Percentiles rank a stretch among this genome's conserved stretches.
phyloP scores from a whole-genome alignment of 352 stramenopile species.

The Globisporangium paroecandrum region DNA sequence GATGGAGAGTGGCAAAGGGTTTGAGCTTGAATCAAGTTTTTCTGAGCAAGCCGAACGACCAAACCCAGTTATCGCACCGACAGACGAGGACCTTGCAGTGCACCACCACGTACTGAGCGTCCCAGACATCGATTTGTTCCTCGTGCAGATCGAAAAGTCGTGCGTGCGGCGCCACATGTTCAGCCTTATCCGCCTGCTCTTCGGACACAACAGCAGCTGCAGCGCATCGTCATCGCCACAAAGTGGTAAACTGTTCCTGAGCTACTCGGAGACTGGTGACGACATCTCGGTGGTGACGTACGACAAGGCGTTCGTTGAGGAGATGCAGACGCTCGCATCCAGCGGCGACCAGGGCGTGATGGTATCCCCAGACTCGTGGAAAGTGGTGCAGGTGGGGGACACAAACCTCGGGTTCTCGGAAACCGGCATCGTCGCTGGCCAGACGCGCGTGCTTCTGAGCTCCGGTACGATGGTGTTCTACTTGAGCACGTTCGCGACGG shows the following conservation, averaged over 20 bases:
- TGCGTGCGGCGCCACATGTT: conserved; percentile 54
- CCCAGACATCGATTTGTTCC: conserved; percentile 42
- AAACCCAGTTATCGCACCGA: neutral
- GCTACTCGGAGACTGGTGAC: conserved; percentile 56
- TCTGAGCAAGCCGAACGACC: neutral
- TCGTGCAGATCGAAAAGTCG: conserved; percentile 51
- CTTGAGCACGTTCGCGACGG: conserved; percentile 65
- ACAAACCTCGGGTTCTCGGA: conserved; percentile 57
- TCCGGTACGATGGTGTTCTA: conserved; percentile 66
- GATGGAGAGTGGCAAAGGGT: conserved; percentile 38
- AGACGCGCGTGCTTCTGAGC: conserved; percentile 55
- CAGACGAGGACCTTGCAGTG: conserved; percentile 24
- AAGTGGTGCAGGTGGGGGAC: conserved; percentile 61
- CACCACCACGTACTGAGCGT: conserved; percentile 58
- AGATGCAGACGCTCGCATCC: conserved; percentile 33
- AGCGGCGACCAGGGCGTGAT: conserved; percentile 44
- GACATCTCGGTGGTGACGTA: conserved; percentile 60
- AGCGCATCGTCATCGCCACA: neutral
- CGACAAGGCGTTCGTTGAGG: conserved; percentile 36
- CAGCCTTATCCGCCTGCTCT: conserved; percentile 50
- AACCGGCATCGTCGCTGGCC: conserved; percentile 60
- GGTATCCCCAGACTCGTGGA: conserved; percentile 59
- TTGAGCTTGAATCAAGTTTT: conserved; percentile 1
- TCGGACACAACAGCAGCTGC: conserved; percentile 18
- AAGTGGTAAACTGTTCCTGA: conserved; percentile 39